Base-by-base conservation (phyloP, 805 yeast genomes). In the Myxozyma lipomycoides region DNA sequence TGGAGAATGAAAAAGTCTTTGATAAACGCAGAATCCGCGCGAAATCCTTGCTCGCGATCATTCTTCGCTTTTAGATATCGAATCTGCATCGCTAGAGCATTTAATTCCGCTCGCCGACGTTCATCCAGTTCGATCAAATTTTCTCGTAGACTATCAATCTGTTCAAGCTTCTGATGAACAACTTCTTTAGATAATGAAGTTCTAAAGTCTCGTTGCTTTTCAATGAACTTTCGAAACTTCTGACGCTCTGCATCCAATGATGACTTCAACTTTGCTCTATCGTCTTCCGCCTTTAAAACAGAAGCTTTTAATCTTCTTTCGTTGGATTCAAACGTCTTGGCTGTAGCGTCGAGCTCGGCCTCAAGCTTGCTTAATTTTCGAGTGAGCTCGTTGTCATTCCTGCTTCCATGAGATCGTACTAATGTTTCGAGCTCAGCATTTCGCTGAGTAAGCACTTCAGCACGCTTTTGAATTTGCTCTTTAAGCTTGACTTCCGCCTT, bases 1-100 rank as follows among this genome's bases (percentile, higher is more conserved):
- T 62, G 62, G 43, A 59, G 38, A 51, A 62, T 46, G 37, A 67
- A 60, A 45, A 64, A 67, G 23, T 51, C 39, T 45, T 69, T 68
- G 59, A 67, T 54, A 46, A 69, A 69, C 37, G 55, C 53, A 24
- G 67, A 62, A 42, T 69, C 71, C n/a, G 38, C 37, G 19, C 64
- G 56, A 39, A 55, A 55, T 17, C 45, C 35, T 17, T 50, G 45
- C 23, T 64, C 63, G 4, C 61, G 59, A 3, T 36, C 47, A 5
- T 48, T 25, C 43, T 57, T 52, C 4, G 56, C 51, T 46, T 52
- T 51, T 36, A 62, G 44, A 45, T 56, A 61, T 32, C 49, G 38
- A 25, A 62, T 52, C 32, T 62, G 62, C 37, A 45, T 38, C 4
- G 46, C 55, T 43, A 62, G 46, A 4, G 46, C 61, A 17, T 35